Base-by-base conservation (phyloP, 2,329 filamentous ascomycete genomes). In the Scorias spongiosa region DNA sequence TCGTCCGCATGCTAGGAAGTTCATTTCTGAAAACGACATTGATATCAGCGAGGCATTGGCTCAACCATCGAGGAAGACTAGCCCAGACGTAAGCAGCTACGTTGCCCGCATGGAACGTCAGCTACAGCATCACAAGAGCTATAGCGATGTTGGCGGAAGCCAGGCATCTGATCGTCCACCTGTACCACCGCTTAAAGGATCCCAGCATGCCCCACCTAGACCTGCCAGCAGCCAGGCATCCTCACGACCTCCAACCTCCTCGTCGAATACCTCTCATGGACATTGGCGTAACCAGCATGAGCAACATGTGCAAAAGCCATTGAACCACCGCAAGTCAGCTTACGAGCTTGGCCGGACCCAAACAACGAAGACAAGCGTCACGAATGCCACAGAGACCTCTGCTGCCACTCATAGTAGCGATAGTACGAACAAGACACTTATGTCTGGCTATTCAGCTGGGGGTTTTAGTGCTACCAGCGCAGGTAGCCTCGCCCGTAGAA, bases 391-490 rank as follows among this genome's bases (percentile, higher is more conserved):
- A 6, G 59, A 58, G 7, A 58, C 57, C 5, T 60, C 78, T 42
- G 78, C 80, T 50, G 88, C 81, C 52, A 77, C 76, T 50, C 76
- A 73, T 36, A 84, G 80, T 50, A 88, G 83, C 1, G 78, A 84
- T 52, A 79, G 78, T 59, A 95, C 86, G 12, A 79, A 81, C 53
- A 78, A 81, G 54, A 96, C 85, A 55, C 63, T 98, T 38, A 95
- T 95, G 89, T 96, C 89, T 60, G 91, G 89, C 2, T 74, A 77
- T 42, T 96, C 91, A 43, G 91, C 91, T 0, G 80, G 88, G 42
- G 89, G 76, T 10, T 86, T 95, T 63, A 96, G 89, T 61, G 84
- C 87, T 42, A 96, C 91, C 12, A 96, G 91, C 63, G 91, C 91
- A 12, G 91, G 88, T 43, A 96, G 89, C 63, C 77, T 93, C 50